Evolutionary conservation across 768 basidiomycete species (phyloP), one percentile per base, ranked within the genome.

Genomic region (Phylloporus arenicola): DNA sequence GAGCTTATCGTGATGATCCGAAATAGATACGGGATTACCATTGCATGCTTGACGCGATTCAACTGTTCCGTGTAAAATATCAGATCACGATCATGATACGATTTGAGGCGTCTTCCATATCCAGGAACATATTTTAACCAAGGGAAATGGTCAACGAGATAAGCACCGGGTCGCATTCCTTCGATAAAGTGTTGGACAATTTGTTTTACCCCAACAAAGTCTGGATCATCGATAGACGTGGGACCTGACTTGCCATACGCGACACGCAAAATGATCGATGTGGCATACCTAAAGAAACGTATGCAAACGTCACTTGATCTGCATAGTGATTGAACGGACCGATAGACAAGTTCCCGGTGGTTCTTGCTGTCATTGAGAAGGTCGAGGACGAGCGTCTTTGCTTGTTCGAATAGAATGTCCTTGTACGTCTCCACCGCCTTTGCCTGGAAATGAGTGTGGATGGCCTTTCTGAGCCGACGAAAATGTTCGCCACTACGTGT

Each of bases 371-470:
- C 60, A 9, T 64, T 39, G 7, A 73, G 60, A 22, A 72, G 50
- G 46, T 74, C 69, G 2, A 60, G 47, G 12, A 68, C 51, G 24
- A 60, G 33, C 0, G 10, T 38, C 22, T 9, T 58, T 1, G 59
- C 62, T 20, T 72, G 70, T 14, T 68, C 67, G 57, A 70, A 70
- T 22, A 80, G 68, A 1, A 75, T 68, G 0, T 75, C 72, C 4
- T 70, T 67, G 54, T 82, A 83, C 4, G 58, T 65, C 3, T 67
- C 61, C 5, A 80, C 67, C 1, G 70, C 70, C 52, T 76, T 79
- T 0, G 75, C 69, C 50, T 81, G 77, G 0, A 83, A 66, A 49
- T 82, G 75, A 0, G 76, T 70, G 52, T 82, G 81, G 2, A 81
- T 60, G 0, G 78, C 81, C 46, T 79, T 81, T 25, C 65, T 53